These are phyloP conservation scores for Triticum aestivum DNA, from an alignment of 176 grass and related monocot genomes.

Conservation along the genomic window IWGSC_CS_RefSeq_v2.1 NC_057798.1:663863347-663863846, in stretches of 20 bases:
- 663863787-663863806: no score
- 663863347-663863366: conserved; percentile 13
- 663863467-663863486: neutral
- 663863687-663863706: neutral
- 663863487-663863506: no score
- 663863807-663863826: no score
- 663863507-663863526: neutral
- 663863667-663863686: neutral
- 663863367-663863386: neutral
- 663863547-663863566: conserved; percentile 3
- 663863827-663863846: no score
- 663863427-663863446: neutral
- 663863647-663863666: neutral
- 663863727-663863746: no score
- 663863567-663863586: conserved; percentile 55
- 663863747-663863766: no score
- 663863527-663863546: neutral
- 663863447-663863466: neutral
- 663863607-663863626: neutral
- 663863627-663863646: conserved; percentile 4
- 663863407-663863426: neutral
- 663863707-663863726: neutral
- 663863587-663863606: neutral
- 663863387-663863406: neutral
- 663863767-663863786: no score